Evolutionary conservation across 257 asterid species (phyloP).

Genomic region (Nicotiana noctiflora): DNA sequence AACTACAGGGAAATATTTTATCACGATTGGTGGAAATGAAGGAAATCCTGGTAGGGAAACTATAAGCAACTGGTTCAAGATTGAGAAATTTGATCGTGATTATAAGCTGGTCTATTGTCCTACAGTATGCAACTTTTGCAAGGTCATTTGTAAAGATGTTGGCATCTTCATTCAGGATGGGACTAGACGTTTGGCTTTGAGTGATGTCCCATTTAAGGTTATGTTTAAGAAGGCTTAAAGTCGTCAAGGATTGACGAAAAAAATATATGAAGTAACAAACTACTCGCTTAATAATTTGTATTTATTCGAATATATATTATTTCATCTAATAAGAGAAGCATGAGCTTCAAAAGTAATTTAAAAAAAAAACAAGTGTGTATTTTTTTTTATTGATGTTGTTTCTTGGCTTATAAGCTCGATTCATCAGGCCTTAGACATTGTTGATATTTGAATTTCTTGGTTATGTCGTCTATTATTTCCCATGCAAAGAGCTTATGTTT

Average conservation of each 20-base stretch:
- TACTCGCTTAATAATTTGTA: not conserved
- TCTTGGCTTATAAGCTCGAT: not conserved
- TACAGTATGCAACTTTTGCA: conserved; percentile 40
- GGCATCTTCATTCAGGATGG: conserved; percentile 43
- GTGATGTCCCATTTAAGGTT: conserved; percentile 18
- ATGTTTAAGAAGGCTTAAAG: conserved; percentile 19
- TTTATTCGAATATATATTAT: not conserved
- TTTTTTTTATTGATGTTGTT: not conserved
- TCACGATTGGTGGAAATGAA: conserved; percentile 35
- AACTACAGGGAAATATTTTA: conserved; percentile 11
- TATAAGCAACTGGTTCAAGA: conserved; percentile 54
- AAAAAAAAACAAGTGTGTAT: too few species aligned
- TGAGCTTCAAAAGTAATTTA: not conserved
- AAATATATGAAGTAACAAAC: not conserved
- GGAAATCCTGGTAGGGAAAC: conserved; percentile 50
- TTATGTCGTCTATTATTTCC: not conserved
- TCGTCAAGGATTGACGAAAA: not conserved
- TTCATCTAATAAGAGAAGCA: conserved; percentile 1
- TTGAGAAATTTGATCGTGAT: conserved; percentile 23
- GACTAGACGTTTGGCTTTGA: conserved; percentile 25
- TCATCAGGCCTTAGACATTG: too few species aligned
- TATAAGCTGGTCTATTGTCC: conserved; percentile 54
- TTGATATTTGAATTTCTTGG: too few species aligned
- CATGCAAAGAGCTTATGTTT: not conserved
- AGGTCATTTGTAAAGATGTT: conserved; percentile 36